Evolutionary conservation across 2,329 filamentous ascomycete genomes (phyloP).

Genomic region (Alternaria consortialis): DNA sequence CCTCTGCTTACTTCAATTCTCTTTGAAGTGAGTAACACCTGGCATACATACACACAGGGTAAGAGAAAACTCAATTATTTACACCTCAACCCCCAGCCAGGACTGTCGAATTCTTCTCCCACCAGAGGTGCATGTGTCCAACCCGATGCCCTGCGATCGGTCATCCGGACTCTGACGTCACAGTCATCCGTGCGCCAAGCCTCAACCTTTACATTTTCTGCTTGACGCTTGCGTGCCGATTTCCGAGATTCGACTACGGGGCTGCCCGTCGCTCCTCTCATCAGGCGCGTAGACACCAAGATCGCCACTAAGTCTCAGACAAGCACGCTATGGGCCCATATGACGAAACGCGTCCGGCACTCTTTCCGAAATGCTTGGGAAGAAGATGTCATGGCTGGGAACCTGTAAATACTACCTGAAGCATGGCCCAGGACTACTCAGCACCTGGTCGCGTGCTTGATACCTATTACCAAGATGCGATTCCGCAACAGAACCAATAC

Average conservation of each 20-base stretch:
- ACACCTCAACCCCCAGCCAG: not conserved
- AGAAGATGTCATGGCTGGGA: conserved; percentile 1
- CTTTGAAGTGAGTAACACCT: not conserved
- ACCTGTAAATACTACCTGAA: conserved; percentile 5
- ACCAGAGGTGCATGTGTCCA: not conserved
- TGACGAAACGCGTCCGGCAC: conserved; percentile 16
- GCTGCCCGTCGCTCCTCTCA: conserved; percentile 1
- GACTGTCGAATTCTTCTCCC: not conserved
- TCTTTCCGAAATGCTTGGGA: conserved; percentile 1
- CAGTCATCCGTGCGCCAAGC: not conserved
- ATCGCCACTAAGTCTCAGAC: conserved; percentile 5
- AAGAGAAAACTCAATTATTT: not conserved
- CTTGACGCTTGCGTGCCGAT: conserved; percentile 5
- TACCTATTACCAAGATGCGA: conserved; percentile 19
- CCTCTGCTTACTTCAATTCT: not conserved
- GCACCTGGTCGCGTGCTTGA: not conserved
- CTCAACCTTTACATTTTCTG: not conserved
- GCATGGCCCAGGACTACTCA: not conserved
- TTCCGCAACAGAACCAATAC: conserved; percentile 31
- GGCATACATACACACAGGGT: not conserved
- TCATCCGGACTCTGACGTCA: conserved; percentile 8
- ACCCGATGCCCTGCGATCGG: not conserved
- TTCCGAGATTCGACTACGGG: conserved; percentile 8
- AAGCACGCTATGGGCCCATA: conserved; percentile 7
- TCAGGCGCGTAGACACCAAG: conserved; percentile 1